Evolutionary conservation across 768 basidiomycete species (phyloP).

Genomic region (Sarcodon sp.): DNA sequence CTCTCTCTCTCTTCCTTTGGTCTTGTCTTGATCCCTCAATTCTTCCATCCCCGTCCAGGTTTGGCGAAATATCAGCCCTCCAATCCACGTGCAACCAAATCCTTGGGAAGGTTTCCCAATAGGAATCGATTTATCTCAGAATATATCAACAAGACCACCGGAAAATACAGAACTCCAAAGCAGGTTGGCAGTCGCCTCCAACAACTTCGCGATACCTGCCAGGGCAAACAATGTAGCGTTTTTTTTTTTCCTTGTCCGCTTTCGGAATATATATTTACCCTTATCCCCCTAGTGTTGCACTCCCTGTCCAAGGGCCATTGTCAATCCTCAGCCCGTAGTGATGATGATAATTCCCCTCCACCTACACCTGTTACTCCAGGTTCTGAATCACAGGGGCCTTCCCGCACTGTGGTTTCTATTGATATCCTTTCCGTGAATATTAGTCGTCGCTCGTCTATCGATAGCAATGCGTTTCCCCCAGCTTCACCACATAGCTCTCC

Average conservation of each 20-base stretch:
- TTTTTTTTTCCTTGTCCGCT: conserved; percentile 5
- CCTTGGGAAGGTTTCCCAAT: conserved; percentile 66
- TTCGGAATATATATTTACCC: conserved; percentile 4
- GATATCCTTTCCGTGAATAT: conserved; percentile 19
- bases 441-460: neutral
- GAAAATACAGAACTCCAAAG: conserved; percentile 60
- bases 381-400: conserved; percentile 3
- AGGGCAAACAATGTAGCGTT: conserved; percentile 49
- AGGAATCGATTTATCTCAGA: conserved; percentile 74
- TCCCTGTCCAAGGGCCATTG: conserved; percentile 13
- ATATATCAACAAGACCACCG: conserved; percentile 57
- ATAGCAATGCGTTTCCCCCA: neutral
- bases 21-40: conserved; percentile 5
- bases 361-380: neutral
- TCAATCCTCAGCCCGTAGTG: neutral
- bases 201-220: conserved; percentile 62
- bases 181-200: conserved; percentile 75
- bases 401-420: conserved; percentile 19
- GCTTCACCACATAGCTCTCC: conserved; percentile 7
- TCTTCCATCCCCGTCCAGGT: conserved; percentile 25
- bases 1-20: neutral
- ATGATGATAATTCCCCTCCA: neutral
- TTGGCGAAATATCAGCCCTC: conserved; percentile 60
- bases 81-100: conserved; percentile 59
- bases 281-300: conserved; percentile 14